These are phyloP conservation scores for Acer campestre DNA, from an alignment of 345 rosid species.

Conservation along the genomic window DNA sequence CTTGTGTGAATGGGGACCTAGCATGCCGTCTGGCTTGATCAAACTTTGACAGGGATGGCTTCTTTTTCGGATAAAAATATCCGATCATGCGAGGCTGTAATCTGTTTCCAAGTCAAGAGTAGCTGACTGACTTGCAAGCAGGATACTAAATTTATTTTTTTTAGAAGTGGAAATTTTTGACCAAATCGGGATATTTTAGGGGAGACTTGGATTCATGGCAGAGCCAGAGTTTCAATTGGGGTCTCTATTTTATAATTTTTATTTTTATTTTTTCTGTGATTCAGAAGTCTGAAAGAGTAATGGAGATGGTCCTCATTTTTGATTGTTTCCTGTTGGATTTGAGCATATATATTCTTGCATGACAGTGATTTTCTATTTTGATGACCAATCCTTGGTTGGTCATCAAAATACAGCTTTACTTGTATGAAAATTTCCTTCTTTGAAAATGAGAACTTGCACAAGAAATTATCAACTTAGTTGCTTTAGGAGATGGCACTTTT, in stretches of 20 bases:
- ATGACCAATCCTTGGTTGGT: background rate
- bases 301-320: background rate
- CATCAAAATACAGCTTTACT: background rate
- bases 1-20: conserved; percentile 9
- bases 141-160: background rate
- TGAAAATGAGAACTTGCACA: background rate
- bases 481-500: background rate
- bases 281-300: background rate
- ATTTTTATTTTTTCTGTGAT: background rate
- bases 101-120: background rate
- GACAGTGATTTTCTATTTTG: background rate
- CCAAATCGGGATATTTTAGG: background rate
- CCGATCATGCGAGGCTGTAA: background rate
- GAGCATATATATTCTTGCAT: background rate
- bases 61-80: background rate
- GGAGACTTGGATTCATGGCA: background rate
- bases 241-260: background rate
- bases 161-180: background rate
- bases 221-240: background rate
- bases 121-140: background rate
- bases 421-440: background rate
- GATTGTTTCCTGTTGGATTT: background rate
- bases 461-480: background rate
- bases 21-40: background rate
- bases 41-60: background rate